Percentiles rank a stretch among this genome's conserved stretches.
These are phyloP conservation scores for Brassica nigra DNA, from an alignment of 345 rosid genomes.

Conservation along the genomic window DNA sequence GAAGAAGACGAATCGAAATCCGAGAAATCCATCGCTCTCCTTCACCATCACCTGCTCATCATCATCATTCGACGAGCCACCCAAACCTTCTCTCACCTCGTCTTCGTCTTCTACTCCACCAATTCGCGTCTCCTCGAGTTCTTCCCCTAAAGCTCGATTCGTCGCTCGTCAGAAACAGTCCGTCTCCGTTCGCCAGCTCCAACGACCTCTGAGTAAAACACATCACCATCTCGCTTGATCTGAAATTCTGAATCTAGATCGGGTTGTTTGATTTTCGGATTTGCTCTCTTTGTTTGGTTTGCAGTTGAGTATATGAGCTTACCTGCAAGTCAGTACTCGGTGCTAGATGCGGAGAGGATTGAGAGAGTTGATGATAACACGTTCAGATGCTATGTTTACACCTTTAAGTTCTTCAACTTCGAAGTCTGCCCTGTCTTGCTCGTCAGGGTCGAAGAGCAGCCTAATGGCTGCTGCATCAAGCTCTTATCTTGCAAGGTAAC, in stretches of 20 bases:
- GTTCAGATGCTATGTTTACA: constrained; percentile 82
- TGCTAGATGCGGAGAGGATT: constrained; percentile 96
- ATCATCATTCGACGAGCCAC: constrained; percentile 36
- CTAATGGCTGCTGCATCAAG: constrained; percentile 87
- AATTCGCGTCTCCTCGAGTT: constrained; percentile 52
- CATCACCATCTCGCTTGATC: not conserved
- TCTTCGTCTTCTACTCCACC: constrained; percentile 28
- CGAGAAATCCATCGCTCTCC: constrained; percentile 22
- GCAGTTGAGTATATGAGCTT: constrained; percentile 91
- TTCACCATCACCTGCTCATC: constrained; percentile 25
- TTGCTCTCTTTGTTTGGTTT: not conserved
- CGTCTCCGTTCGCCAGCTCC: constrained; percentile 65
- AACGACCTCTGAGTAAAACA: constrained; percentile 79
- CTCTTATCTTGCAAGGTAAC: constrained; percentile 88
- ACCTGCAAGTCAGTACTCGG: constrained; percentile 98
- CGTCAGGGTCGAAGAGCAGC: constrained; percentile 84
- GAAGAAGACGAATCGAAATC: constrained; percentile 36
- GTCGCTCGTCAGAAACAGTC: constrained; percentile 79
- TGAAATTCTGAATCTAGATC: not conserved
- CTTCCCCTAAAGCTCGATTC: constrained; percentile 69
- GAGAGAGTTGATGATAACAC: constrained; percentile 89
- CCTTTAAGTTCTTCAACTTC: constrained; percentile 79
- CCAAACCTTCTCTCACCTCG: constrained; percentile 24
- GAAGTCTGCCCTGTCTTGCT: constrained; percentile 95
- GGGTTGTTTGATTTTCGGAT: not conserved